Evolutionary conservation across 768 basidiomycete species (phyloP), one percentile per base, ranked within the genome.

Genomic region (Zangia roseola): DNA sequence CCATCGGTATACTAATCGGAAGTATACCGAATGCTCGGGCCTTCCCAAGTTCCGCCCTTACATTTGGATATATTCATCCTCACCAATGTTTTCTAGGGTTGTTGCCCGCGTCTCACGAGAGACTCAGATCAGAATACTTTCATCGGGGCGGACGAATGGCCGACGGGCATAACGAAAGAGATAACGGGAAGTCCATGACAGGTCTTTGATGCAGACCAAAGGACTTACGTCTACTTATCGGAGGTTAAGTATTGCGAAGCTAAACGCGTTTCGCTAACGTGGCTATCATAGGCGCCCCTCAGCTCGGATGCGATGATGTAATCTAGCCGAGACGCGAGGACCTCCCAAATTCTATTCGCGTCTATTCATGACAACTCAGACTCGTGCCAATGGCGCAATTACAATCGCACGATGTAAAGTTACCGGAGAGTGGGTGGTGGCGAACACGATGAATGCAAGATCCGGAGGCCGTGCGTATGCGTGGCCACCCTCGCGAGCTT

Each of bases 391-490:
- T 38, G 46, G 25, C 34, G 24, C 48, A 48, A 49, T 52, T 41
- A 6, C 26, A 40, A 49, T 42, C 48, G 43, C 35, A 37, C 23
- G 43, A 61, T 49, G 47, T 44, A 55, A 52, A 39, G 53, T 50
- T 40, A n/a, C 58, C 50, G 52, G 28, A 6, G 47, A 55, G 50
- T 31, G 43, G 10, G n/a, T 25, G 40, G 25, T 45, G 50, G 40
- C 46, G 26, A 49, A 54, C 55, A 57, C 52, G 61, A 51, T 51
- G 54, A 16, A 33, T 20, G 38, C 46, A 55, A 53, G 61, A 64
- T 64, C 61, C 62, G 62, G 38, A 40, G 43, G 55, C 41, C 59
- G 37, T 61, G 55, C 40, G 2, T 14, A 24, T 43, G 50, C 39
- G 25, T 61, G 47, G 40, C 45, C 33, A n/a, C 17, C 20, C 35